Evolutionary conservation across 257 asterid species (phyloP).

Genomic region (Solanum pennellii): DNA sequence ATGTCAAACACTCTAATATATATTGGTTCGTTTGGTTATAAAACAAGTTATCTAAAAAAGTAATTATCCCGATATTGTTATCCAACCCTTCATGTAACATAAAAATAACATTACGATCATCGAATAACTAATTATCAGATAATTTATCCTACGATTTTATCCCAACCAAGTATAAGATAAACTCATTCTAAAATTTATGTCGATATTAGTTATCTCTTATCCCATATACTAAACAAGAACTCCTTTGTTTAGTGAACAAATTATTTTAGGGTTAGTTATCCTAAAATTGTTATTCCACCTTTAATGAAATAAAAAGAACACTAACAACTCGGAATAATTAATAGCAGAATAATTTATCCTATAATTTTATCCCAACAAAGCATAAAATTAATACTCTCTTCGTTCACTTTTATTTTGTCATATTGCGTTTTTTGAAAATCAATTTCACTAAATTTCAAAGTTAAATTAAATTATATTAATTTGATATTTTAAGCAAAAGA

Average conservation of each 20-base stretch:
- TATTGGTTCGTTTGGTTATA: neutral
- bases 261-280: neutral
- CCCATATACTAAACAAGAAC: neutral
- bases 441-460: no score
- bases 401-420: no score
- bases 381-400: neutral
- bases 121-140: neutral
- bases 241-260: no score
- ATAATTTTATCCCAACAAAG: neutral
- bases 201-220: no score
- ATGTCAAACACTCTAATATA: neutral
- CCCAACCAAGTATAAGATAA: neutral
- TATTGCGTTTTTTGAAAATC: no score
- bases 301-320: neutral
- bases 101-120: neutral
- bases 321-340: no score
- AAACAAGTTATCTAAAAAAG: neutral
- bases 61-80: neutral
- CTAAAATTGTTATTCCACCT: neutral
- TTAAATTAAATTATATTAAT: no score
- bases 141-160: neutral
- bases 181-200: neutral
- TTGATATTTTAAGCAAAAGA: no score
- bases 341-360: neutral
- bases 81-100: neutral